Percentiles rank a stretch among this genome's conserved stretches.
phyloP scores from a whole-genome alignment of 768 basidiomycete genomes.

The Naganishia friedmannii region DNA sequence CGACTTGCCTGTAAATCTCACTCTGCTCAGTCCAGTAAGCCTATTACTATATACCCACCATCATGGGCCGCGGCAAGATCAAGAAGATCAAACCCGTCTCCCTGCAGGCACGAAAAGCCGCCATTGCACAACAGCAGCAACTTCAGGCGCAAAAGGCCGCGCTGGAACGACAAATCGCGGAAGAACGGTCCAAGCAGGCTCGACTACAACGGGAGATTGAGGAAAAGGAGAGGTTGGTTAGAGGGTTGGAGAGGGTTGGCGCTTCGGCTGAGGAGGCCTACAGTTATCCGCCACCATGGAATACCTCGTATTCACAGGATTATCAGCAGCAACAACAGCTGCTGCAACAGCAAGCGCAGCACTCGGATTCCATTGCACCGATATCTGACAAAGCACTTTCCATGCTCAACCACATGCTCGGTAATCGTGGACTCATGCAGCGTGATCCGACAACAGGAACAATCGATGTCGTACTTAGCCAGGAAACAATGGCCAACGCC shows the following conservation, averaged over 20 bases:
- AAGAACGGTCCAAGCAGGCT: constrained; percentile 24
- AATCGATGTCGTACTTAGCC: constrained; percentile 28
- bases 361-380: constrained; percentile 8
- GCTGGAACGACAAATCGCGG: constrained; percentile 16
- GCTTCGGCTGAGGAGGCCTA: not conserved
- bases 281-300: not conserved
- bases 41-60: constrained; percentile 11
- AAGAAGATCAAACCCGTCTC: constrained; percentile 22
- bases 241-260: constrained; percentile 15
- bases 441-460: constrained; percentile 24
- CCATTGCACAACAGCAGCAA: constrained; percentile 21
- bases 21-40: too few species aligned
- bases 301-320: not conserved
- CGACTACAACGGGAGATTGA: constrained; percentile 14
- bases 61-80: constrained; percentile 26
- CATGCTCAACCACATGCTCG: constrained; percentile 32
- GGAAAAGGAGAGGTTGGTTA: constrained; percentile 20
- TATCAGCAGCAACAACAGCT: not conserved
- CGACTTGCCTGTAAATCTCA: too few species aligned
- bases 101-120: constrained; percentile 24
- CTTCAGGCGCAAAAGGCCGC: constrained; percentile 21
- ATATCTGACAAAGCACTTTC: constrained; percentile 30
- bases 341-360: not conserved
- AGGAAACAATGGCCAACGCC: not conserved
- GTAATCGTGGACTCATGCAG: constrained; percentile 27